Evolutionary conservation across 2,329 filamentous ascomycete genomes (phyloP).

Genomic region (Aureobasidium sp.): DNA sequence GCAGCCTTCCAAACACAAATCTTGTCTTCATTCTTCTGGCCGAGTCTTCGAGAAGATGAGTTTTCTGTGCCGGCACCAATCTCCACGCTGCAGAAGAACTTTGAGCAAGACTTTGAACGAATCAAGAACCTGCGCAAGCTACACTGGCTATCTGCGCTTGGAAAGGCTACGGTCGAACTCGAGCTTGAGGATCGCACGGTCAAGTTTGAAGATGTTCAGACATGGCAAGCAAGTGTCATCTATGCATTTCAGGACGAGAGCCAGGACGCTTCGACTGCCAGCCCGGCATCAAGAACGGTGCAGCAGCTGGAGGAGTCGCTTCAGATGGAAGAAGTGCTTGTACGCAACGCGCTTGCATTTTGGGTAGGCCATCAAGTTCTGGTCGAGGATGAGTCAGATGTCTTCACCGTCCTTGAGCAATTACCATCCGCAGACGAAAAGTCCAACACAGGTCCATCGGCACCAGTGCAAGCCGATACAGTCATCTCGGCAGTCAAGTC

Average conservation of each 20-base stretch:
- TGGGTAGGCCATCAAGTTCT: slow-evolving; percentile 67
- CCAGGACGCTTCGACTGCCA: slow-evolving; percentile 14
- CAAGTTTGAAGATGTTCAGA: slow-evolving; percentile 61
- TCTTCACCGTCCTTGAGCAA: slow-evolving; percentile 63
- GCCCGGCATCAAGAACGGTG: slow-evolving; percentile 31
- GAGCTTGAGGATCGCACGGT: slow-evolving; percentile 75
- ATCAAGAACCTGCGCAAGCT: slow-evolving; percentile 81
- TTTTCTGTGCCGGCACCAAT: slow-evolving; percentile 59
- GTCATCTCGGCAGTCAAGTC: slow-evolving; percentile 44
- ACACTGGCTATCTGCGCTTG: slow-evolving; percentile 78
- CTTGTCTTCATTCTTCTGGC: slow-evolving; percentile 90
- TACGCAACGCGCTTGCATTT: slow-evolving; percentile 60
- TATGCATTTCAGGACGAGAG: slow-evolving; percentile 62
- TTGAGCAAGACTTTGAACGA: slow-evolving; percentile 67
- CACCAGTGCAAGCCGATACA: slow-evolving; percentile 33
- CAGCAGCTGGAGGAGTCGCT: slow-evolving; percentile 47
- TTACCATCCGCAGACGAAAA: slow-evolving; percentile 35
- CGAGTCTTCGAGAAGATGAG: slow-evolving; percentile 62
- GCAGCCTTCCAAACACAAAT: slow-evolving; percentile 68
- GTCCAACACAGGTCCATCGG: slow-evolving; percentile 22
- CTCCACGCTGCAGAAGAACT: slow-evolving; percentile 56
- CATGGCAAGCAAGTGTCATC: slow-evolving; percentile 83
- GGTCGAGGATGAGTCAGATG: slow-evolving; percentile 44
- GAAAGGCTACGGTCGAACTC: slow-evolving; percentile 71
- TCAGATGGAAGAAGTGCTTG: slow-evolving; percentile 66